Conservation (phyloP, 2,329 filamentous ascomycete genomes). For the Pyricularia pennisetigena region DNA sequence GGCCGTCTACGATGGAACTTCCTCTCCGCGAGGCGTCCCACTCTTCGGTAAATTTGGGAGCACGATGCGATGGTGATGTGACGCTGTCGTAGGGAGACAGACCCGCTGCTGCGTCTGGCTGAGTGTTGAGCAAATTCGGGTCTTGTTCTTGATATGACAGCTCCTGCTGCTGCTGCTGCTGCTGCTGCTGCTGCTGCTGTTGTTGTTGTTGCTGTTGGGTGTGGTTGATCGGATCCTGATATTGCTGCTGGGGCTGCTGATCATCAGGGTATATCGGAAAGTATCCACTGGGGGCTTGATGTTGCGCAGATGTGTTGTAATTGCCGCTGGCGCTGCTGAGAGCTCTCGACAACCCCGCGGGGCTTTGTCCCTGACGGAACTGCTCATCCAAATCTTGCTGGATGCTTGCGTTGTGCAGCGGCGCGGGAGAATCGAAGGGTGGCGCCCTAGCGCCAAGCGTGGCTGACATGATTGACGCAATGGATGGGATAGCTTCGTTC, state of each 20-base stretch:
- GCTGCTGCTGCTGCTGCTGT: constrained; percentile 7
- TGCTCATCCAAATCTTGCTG: not conserved
- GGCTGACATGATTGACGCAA: constrained; percentile 4
- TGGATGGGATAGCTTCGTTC: not conserved
- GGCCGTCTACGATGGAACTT: constrained; percentile 47
- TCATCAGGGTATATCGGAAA: constrained; percentile 11
- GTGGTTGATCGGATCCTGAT: constrained; percentile 7
- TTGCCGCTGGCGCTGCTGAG: not conserved
- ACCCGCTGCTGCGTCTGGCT: constrained; percentile 10
- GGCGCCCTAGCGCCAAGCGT: not conserved
- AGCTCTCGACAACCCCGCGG: not conserved
- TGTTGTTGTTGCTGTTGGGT: constrained; percentile 14
- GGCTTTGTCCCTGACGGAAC: not conserved
- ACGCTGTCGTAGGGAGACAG: constrained; percentile 15
- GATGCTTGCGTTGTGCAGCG: not conserved
- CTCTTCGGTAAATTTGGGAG: constrained; percentile 56
- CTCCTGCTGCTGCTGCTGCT: constrained; percentile 8
- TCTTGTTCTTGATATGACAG: constrained; percentile 15
- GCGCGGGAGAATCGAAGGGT: not conserved
- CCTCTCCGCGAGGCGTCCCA: constrained; percentile 62
- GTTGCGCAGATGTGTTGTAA: not conserved
- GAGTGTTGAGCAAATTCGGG: constrained; percentile 24
- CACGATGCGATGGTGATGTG: constrained; percentile 13
- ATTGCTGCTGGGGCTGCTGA: not conserved
- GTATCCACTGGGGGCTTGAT: constrained; percentile 15